Percentiles rank a stretch among this genome's conserved stretches.
Evolutionary conservation across 306 rosid genomes (phyloP).

Genomic region (Gleditsia sinensis): DNA sequence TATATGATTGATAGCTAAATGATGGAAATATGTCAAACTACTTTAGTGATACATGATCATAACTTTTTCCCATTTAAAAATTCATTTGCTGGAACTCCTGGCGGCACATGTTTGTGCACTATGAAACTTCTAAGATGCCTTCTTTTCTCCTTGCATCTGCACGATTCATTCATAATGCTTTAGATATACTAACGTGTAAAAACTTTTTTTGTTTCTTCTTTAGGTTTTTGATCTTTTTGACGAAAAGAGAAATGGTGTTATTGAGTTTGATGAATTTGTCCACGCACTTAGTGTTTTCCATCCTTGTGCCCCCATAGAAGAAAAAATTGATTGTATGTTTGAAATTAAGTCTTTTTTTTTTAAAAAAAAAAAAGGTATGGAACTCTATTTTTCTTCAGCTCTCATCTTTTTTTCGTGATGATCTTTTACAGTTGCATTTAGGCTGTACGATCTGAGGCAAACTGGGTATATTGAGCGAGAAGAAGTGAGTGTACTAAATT

Average conservation of each 20-base stretch:
- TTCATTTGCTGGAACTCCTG: neutral
- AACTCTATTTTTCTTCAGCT: slow-evolving; percentile 17
- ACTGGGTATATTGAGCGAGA: slow-evolving; percentile 83
- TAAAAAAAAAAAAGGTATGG: slow-evolving; percentile 20
- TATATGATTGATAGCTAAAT: neutral
- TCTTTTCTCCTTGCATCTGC: neutral
- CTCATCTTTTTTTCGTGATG: slow-evolving; percentile 26
- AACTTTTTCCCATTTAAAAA: neutral
- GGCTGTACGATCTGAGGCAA: slow-evolving; percentile 78
- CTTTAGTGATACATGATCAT: neutral
- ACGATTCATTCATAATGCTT: slow-evolving; percentile 20
- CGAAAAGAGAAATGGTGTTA: slow-evolving; percentile 73
- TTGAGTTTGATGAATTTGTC: slow-evolving; percentile 84
- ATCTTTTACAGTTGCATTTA: slow-evolving; percentile 70
- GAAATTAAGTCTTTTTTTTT: slow-evolving; percentile 16
- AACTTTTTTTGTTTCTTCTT: neutral
- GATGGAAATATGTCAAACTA: slow-evolving; percentile 5
- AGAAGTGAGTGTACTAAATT: slow-evolving; percentile 61
- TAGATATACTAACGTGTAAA: slow-evolving; percentile 16
- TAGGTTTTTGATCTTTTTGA: slow-evolving; percentile 89
- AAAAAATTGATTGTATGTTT: slow-evolving; percentile 72
- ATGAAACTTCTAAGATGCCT: neutral
- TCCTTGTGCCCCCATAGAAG: slow-evolving; percentile 70
- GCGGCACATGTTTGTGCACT: neutral
- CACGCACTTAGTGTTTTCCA: slow-evolving; percentile 72